Conservation (phyloP, 2,329 filamentous ascomycete species). For the Cladosporium sp. region DNA sequence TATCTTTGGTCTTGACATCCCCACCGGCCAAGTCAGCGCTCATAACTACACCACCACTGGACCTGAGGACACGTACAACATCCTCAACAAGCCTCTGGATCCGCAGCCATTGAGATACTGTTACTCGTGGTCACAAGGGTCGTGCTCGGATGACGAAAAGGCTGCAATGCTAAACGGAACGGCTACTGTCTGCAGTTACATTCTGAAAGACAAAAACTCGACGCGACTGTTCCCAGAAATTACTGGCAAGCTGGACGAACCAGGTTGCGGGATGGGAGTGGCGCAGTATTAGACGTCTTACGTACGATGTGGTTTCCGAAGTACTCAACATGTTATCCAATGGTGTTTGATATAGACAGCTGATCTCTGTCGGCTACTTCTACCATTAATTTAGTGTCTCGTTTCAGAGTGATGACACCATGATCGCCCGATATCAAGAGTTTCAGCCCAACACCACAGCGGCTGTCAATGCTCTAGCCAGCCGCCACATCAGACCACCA, state of each 20-base stretch:
- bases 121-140: constrained; percentile 24
- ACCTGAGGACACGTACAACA: constrained; percentile 15
- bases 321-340: neutral
- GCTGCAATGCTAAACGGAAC: constrained; percentile 24
- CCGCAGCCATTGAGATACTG: constrained; percentile 24
- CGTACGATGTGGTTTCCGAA: neutral
- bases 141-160: constrained; percentile 28
- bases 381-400: neutral
- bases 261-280: neutral
- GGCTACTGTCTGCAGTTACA: constrained; percentile 25
- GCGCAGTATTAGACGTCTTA: neutral
- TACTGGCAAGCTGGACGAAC: neutral
- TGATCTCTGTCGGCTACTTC: neutral
- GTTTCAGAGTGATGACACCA: neutral
- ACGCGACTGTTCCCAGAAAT: constrained; percentile 27
- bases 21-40: constrained; percentile 34
- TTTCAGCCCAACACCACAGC: neutral
- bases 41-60: constrained; percentile 16
- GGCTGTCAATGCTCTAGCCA: neutral
- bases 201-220: constrained; percentile 27
- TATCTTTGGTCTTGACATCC: constrained; percentile 39
- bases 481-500: neutral
- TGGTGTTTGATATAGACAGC: neutral
- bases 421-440: neutral
- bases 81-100: constrained; percentile 22